A percentile compares a stretch with the other conserved stretches of the same genome.
Conservation (phyloP, 1,139 yeast species). For the Tardiomyces digboiensis region DNA sequence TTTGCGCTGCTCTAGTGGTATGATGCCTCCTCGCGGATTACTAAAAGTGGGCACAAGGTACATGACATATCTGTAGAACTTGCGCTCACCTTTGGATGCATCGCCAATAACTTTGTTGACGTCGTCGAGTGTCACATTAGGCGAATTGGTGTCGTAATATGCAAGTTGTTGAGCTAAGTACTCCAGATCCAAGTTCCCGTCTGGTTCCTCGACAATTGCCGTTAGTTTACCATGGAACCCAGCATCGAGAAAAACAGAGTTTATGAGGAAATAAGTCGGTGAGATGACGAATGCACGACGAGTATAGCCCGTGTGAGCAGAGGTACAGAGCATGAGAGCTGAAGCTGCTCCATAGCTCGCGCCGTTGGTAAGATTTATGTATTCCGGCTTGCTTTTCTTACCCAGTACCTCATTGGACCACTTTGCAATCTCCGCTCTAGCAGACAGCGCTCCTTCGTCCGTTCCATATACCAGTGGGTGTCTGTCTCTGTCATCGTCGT, state of each 20-base stretch:
- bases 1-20: slow-evolving; percentile 43
- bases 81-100: slow-evolving; percentile 28
- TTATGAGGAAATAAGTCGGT: slow-evolving; percentile 80
- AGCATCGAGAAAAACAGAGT: slow-evolving; percentile 66
- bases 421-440: slow-evolving; percentile 42
- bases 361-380: slow-evolving; percentile 68
- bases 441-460: slow-evolving; percentile 67
- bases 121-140: slow-evolving; percentile 1
- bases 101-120: slow-evolving; percentile 3
- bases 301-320: slow-evolving; percentile 48
- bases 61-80: slow-evolving; percentile 58
- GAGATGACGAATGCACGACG: slow-evolving; percentile 59
- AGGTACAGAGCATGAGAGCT: slow-evolving; percentile 47
- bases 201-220: slow-evolving; percentile 50
- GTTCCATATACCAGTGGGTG: slow-evolving; percentile 82
- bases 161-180: slow-evolving; percentile 40
- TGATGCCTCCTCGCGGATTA: slow-evolving; percentile 73
- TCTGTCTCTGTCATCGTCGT: slow-evolving; percentile 47
- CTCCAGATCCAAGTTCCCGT: slow-evolving; percentile 45
- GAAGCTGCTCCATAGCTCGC: slow-evolving; percentile 81
- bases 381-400: slow-evolving; percentile 33
- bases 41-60: slow-evolving; percentile 81
- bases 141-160: slow-evolving; percentile 23
- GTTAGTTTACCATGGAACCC: slow-evolving; percentile 62
- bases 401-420: slow-evolving; percentile 42